Evolutionary conservation across 176 grass and related monocot species (phyloP), one percentile per base, ranked within the genome.

Genomic region (Saccharum spontaneum): DNA sequence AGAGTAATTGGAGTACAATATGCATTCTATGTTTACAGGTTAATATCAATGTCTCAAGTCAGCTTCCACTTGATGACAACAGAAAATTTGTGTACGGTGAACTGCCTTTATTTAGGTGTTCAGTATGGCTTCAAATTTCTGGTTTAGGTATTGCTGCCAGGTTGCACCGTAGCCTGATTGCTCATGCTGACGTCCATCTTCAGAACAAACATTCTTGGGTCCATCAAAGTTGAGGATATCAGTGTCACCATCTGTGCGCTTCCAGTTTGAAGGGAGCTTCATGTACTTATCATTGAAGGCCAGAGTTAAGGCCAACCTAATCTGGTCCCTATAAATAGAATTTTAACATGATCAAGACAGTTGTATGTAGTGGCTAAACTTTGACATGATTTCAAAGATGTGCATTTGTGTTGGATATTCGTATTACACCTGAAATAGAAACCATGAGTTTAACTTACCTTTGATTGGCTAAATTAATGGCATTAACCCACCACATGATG

Each of bases 261-360:
- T 91, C 93, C 97, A 98, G 54, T 73, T 87, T 18, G 75, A 79
- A 77, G 97, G 90, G 76, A 95, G 90, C 69, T 90, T 94, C 36
- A 84, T 61, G 92, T 98, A 86, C 73, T 90, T 90, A 8, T 40
- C 61, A 78, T 94, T 86, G 22, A 98, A 78, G 20, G 91, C 65
- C 64, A 98, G 59, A 43, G 86, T 82, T 75, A 86, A 65, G 10
- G 91, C 93, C 71, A 88, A 14, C 79, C 76, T 88, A 73, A 94
- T 87, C 7, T 71, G 75, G 76, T 94, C 90, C 67, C 80, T 78
- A 81, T 73, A 92, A 92, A 75, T 61, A 18, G 28, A 67, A 67
- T 20, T 74, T 45, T 7, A 10, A 65, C 41, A 86, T 12, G 18
- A 78, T 1, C 3, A 36, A 3, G 41, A 55, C 62, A 17, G 24